Conservation (phyloP, 2,329 filamentous ascomycete species). For the Aspergillus tubingensis region DNA sequence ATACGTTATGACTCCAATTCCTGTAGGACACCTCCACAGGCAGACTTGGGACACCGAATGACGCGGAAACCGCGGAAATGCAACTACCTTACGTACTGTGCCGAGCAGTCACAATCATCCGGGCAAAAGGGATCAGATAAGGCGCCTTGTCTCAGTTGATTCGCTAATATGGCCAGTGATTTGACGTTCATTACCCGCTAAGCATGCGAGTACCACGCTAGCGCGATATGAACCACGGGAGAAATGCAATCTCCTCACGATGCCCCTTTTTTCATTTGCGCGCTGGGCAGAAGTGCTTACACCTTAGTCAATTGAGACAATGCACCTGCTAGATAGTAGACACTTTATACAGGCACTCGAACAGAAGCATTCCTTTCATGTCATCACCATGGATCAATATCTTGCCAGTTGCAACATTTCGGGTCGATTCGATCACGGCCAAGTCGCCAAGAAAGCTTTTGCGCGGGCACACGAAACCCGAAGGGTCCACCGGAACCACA, state of each 20-base stretch:
- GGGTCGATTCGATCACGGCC: too few species aligned
- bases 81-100: too few species aligned
- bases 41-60: not conserved
- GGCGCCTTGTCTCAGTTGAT: not conserved
- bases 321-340: not conserved
- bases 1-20: too few species aligned
- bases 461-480: not conserved
- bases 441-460: not conserved
- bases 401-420: not conserved
- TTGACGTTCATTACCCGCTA: not conserved
- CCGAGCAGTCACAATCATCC: not conserved
- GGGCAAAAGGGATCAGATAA: not conserved
- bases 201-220: not conserved
- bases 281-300: not conserved
- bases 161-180: not conserved
- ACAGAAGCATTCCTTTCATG: too few species aligned
- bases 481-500: not conserved
- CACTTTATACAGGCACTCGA: not conserved
- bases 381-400: not conserved
- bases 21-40: too few species aligned
- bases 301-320: not conserved
- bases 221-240: slow-evolving; percentile 1
- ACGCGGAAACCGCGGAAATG: not conserved
- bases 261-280: not conserved
- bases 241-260: not conserved